Evolutionary conservation across 805 yeast genomes (phyloP).

Genomic region (Hanseniaspora thailandica): DNA sequence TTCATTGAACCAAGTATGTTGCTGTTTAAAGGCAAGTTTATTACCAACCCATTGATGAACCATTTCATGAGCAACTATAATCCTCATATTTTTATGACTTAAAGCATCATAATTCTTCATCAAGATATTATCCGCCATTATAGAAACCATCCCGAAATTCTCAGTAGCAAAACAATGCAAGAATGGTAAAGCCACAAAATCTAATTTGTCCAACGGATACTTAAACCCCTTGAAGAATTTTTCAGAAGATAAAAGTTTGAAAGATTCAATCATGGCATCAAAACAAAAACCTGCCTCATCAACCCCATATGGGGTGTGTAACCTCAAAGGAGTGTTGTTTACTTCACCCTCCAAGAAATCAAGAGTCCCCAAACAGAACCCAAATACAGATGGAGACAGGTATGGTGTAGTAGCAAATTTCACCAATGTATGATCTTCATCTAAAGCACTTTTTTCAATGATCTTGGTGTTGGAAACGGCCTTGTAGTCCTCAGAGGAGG

Average conservation of each 20-base stretch:
- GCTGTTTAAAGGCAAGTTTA: conserved; percentile 56
- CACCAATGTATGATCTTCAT: conserved; percentile 28
- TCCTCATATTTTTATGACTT: conserved; percentile 33
- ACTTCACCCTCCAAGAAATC: conserved; percentile 36
- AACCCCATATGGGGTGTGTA: conserved; percentile 43
- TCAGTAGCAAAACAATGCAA: conserved; percentile 73
- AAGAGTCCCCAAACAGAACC: conserved; percentile 58
- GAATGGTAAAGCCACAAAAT: conserved; percentile 57
- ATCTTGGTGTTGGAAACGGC: conserved; percentile 43
- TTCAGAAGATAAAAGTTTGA: conserved; percentile 41
- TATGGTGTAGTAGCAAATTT: conserved; percentile 44
- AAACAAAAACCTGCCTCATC: conserved; percentile 40
- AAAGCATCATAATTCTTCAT: conserved; percentile 23
- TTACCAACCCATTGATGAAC: conserved; percentile 78
- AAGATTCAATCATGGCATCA: conserved; percentile 35
- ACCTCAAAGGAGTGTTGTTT: conserved; percentile 34
- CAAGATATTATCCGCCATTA: conserved; percentile 41
- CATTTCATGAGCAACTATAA: conserved; percentile 57
- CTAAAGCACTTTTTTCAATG: conserved; percentile 22
- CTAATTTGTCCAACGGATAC: conserved; percentile 43
- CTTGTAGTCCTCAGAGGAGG: conserved; percentile 35
- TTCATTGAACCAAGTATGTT: conserved; percentile 63
- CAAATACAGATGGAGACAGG: conserved; percentile 53
- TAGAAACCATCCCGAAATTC: conserved; percentile 58
- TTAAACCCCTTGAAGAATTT: conserved; percentile 8